Base-by-base conservation (phyloP, 2,329 filamentous ascomycete species). In the Teratosphaeria pseudoeucalypti region DNA sequence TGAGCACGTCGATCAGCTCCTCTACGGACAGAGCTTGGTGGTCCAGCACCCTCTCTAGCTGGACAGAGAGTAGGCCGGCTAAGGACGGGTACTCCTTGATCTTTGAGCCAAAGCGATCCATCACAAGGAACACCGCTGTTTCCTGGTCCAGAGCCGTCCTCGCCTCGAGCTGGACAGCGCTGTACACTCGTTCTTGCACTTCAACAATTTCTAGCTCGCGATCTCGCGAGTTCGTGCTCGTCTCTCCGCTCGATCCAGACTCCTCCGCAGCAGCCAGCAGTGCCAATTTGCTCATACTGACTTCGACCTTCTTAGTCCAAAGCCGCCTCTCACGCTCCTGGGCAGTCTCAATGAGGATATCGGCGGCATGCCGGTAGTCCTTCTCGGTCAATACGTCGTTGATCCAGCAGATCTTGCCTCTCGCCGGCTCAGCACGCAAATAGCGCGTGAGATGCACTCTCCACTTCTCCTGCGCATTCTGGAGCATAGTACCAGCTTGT, bases 301-400 rank as follows among this genome's bases (percentile, higher is more conserved):
- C 78, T 74, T 97, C 88, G 37, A 96, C 89, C 73, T 95, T 94
- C 77, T 95, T 95, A 75, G 85, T 90, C 92, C 92, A 97, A 3
- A 94, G 76, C 66, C 92, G 87, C 57, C 84, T 82, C 72, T 96
- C 92, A 58, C 85, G 83, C 56, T 81, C 80, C 23, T 86, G 77
- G 0, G 89, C 91, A 23, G 92, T 79, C 7, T 83, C 78, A 52
- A 88, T 78, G 54, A 99, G 80, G 0, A 86, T 87, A 52, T 84
- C 77, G 5, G 87, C 86, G 11, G 92, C 92, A 59, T 84, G 82
- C 12, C 83, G 78, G 63, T 90, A 90, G 67, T 96, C 85, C 60
- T 85, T 81, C 70, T 94, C 89, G 27, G 83, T 81, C 61, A 85
- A 80, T 7, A 97, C 82, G 70, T 97, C 92, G 71, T 99, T 95